Evolutionary conservation across 371 early-diverging fungal genomes (phyloP).

Genomic region (Mortierella sp.): DNA sequence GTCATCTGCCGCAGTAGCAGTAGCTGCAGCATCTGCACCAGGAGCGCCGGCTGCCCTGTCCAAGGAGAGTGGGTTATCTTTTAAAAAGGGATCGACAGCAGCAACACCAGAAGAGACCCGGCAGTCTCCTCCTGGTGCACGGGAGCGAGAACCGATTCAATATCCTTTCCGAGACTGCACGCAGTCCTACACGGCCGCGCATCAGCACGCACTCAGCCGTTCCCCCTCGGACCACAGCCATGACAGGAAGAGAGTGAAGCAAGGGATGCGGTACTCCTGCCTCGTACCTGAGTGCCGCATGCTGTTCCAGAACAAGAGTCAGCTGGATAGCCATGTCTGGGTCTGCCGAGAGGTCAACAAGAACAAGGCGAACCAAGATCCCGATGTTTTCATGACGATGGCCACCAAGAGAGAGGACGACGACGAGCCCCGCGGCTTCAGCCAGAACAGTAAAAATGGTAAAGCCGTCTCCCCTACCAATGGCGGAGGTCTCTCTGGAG

Average conservation of each 20-base stretch:
- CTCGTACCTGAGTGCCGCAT: background rate
- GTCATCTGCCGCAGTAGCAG: background rate
- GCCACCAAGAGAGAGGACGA: background rate
- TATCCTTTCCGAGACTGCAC: background rate
- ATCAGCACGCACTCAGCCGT: background rate
- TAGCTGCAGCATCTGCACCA: background rate
- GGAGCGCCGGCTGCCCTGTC: background rate
- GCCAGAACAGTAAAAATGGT: background rate
- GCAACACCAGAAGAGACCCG: background rate
- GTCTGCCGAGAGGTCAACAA: background rate
- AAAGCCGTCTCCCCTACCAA: too few relatives aligned
- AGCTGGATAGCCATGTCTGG: constrained; percentile 3
- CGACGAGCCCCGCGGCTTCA: background rate
- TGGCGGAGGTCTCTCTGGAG: background rate
- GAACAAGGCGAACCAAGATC: background rate
- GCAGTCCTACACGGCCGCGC: background rate
- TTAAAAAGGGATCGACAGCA: constrained; percentile 1
- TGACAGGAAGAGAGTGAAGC: background rate
- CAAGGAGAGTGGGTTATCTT: background rate
- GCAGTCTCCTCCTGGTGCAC: background rate
- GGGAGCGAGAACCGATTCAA: background rate
- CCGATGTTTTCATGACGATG: background rate
- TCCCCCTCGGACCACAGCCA: background rate
- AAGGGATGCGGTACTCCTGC: constrained; percentile 11
- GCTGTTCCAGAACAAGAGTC: constrained; percentile 1